Conservation (phyloP, 345 rosid genomes). For the Lumnitzera racemosa region DNA sequence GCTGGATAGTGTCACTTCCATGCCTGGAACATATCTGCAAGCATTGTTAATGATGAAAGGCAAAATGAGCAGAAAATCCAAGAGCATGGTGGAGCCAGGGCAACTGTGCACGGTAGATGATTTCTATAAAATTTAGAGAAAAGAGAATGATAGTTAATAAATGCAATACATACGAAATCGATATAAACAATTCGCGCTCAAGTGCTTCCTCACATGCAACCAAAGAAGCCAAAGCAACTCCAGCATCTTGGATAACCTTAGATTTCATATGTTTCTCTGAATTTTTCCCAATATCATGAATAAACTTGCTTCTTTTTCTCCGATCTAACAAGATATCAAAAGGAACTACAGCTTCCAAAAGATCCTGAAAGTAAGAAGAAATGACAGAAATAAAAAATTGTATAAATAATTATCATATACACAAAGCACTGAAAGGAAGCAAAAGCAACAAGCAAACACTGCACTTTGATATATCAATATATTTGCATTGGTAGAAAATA, state of each 20-base stretch:
- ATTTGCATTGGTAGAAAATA: too few relatives aligned
- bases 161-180: conserved; percentile 48
- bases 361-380: conserved; percentile 37
- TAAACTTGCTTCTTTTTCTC: conserved; percentile 39
- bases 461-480: too few relatives aligned
- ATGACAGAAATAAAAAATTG: neutral
- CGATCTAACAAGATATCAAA: conserved; percentile 57
- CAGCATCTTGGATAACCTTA: conserved; percentile 62
- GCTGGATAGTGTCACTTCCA: conserved; percentile 68
- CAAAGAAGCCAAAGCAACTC: conserved; percentile 60
- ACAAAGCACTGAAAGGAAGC: too few relatives aligned
- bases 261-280: conserved; percentile 27
- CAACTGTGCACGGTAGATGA: neutral
- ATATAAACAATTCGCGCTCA: conserved; percentile 50
- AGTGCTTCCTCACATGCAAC: conserved; percentile 59
- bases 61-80: conserved; percentile 6
- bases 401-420: neutral
- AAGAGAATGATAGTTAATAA: conserved; percentile 6
- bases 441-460: too few relatives aligned
- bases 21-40: conserved; percentile 69
- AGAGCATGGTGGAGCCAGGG: neutral
- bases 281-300: conserved; percentile 32
- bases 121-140: neutral
- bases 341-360: conserved; percentile 69
- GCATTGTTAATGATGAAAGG: conserved; percentile 2